Base-by-base conservation (phyloP, 129 eudicot species). In the Ambrosia trifida region DNA sequence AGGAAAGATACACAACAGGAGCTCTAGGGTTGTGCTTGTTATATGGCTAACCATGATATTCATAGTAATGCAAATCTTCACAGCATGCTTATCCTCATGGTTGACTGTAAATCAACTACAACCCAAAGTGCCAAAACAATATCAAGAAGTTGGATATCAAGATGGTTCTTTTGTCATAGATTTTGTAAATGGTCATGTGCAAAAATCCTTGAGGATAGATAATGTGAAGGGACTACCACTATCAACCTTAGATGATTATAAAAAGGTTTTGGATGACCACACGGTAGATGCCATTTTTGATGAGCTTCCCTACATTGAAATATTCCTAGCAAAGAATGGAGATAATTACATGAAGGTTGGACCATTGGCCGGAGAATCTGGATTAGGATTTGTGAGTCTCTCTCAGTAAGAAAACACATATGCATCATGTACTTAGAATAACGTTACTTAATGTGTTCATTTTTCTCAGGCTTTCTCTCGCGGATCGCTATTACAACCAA, bases 101-200 rank as follows among this genome's bases (percentile, higher is more conserved):
- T 53, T 75, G 73, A 75, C 66, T 4, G 24, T 65, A 11, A 75
- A 54, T 75, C 79, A 75, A 28, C 59, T 75, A 75, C 79, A 56
- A 30, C 59, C 73, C 64, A 43, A 57, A 40, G 17, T 75, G 19
- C 67, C 73, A 60, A 30, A 72, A 16, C 68, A 72, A 35, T 72
- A 52, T 75, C 38, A 43, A 2, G 73, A 40, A 6, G 73, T 66
- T 44, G 73, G 79, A 31, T 75, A 66, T 56, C 79, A 75, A 41
- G 3, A 11, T 54, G 67, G 73, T 66, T 45, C 73, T 46, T 41
- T 28, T 31, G 35, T 75, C 31, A 12, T n/a, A 31, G 67, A 75
- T 66, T 75, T 74, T 16, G 71, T 51, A 18, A 41, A 5, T 14
- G 35, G 16, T 64, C 35, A 1, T 17, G 53, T 4, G n/a, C 28